Evolutionary conservation across 2,329 filamentous ascomycete species (phyloP), one percentile per base, ranked within the genome.

Genomic region (Alternaria gansuensis): DNA sequence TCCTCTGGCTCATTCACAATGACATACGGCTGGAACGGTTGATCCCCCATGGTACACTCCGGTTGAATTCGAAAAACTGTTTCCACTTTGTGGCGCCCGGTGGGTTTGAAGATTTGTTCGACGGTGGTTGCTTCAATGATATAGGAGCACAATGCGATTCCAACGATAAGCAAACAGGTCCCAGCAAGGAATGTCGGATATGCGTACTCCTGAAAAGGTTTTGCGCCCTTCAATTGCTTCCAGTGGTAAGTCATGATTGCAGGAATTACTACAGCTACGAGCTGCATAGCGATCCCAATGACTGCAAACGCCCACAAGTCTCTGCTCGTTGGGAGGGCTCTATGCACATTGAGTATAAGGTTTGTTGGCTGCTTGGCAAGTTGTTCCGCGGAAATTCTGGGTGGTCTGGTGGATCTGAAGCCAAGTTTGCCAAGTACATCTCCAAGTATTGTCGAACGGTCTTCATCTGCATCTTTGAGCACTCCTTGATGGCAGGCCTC

Each of bases 321-420:
- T 0, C 3, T 0, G 3, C 3, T 7, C 1, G 0, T 28, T 26
- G 44, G 23, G 1, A 34, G 0, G 0, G 52, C 2, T 0, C 36
- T 49, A 21, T 41, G 14, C 0, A 55, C 33, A 0, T 55, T 49
- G 17, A 55, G 44, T 9, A 10, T 11, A 0, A 49, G 29, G 8
- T 55, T 55, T 4, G 44, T 34, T 6, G 52, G 23, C 26, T 54
- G 52, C 4, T 0, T 37, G n/a, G 34, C 34, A 2, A 37, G 34
- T 9, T 2, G 9, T 11, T 33, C 29, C 13, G 29, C 6, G 8
- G 13, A 7, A 11, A 33, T 2, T 10, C 13, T 8, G 29, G 29
- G 13, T 11, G 9, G 29, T 11, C 13, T 33, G 9, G 9, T 33
- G 9, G 29, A 33, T 33, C 4, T 33, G 5, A 33, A 13, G 31